phyloP scores from a whole-genome alignment of 148 eudicot genomes.

The Euryodendron excelsum region DNA sequence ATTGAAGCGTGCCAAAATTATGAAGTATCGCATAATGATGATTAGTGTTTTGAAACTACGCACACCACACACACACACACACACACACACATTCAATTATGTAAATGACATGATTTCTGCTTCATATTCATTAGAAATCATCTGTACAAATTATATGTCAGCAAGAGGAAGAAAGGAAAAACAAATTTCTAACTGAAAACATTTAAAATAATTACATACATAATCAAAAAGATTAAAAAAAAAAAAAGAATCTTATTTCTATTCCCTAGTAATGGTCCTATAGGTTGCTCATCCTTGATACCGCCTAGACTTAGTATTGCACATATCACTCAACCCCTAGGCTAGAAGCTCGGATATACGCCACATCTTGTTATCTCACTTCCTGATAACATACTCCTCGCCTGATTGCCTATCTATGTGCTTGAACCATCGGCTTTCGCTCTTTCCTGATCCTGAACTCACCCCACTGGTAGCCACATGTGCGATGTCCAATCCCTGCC shows the following conservation, averaged over 20 bases:
- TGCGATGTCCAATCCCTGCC: slow-evolving; percentile 54
- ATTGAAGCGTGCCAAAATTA: no score
- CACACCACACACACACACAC: no score
- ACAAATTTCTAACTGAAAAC: background rate
- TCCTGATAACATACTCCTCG: background rate
- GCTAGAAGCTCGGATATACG: no score
- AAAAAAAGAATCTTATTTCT: background rate
- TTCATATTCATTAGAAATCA: background rate
- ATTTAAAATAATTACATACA: background rate
- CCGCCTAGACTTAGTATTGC: no score
- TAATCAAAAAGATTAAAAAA: background rate
- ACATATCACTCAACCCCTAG: no score
- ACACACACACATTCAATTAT: background rate
- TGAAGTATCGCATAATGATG: no score
- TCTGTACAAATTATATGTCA: background rate
- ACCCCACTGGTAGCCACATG: slow-evolving; percentile 54
- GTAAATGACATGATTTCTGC: background rate
- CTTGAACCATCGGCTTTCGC: slow-evolving; percentile 52
- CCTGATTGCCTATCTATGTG: slow-evolving; percentile 35
- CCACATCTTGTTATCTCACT: background rate
- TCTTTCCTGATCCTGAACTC: slow-evolving; percentile 7
- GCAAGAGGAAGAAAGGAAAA: background rate
- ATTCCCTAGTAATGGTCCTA: no score
- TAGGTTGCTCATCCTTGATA: no score
- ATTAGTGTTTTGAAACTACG: no score